Evolutionary conservation across 257 asterid species (phyloP).

Genomic region (Euphrasia confusa): DNA sequence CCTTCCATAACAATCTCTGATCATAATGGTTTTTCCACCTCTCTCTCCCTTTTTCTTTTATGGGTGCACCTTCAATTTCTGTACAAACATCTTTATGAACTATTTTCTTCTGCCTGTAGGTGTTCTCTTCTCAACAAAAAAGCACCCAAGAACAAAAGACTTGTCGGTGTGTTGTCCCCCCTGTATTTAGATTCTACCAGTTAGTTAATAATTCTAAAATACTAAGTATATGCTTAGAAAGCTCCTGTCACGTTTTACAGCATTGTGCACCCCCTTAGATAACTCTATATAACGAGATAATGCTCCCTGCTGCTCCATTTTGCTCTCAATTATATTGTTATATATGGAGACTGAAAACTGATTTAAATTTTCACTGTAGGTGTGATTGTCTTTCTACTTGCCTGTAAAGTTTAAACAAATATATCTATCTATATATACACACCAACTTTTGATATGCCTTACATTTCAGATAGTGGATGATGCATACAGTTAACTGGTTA

Average conservation of each 20-base stretch:
- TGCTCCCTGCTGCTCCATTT: background rate
- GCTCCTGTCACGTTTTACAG: background rate
- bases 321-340: background rate
- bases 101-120: slow-evolving; percentile 47
- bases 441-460: no score
- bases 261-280: background rate
- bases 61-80: background rate
- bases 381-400: no score
- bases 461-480: no score
- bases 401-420: no score
- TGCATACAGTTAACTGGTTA: no score
- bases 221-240: background rate
- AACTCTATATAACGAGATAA: background rate
- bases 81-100: slow-evolving; percentile 10
- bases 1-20: slow-evolving; percentile 83
- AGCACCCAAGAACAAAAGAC: slow-evolving; percentile 94
- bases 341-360: no score
- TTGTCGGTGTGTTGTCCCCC: slow-evolving; percentile 56
- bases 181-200: slow-evolving; percentile 6
- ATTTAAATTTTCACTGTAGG: no score
- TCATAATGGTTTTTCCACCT: slow-evolving; percentile 60
- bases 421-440: no score
- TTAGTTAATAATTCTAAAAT: background rate
- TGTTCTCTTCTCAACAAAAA: slow-evolving; percentile 83
- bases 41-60: background rate